These are phyloP conservation scores for Candida gorgasii DNA, from an alignment of 805 yeast genomes.

Conservation along the genomic window DNA sequence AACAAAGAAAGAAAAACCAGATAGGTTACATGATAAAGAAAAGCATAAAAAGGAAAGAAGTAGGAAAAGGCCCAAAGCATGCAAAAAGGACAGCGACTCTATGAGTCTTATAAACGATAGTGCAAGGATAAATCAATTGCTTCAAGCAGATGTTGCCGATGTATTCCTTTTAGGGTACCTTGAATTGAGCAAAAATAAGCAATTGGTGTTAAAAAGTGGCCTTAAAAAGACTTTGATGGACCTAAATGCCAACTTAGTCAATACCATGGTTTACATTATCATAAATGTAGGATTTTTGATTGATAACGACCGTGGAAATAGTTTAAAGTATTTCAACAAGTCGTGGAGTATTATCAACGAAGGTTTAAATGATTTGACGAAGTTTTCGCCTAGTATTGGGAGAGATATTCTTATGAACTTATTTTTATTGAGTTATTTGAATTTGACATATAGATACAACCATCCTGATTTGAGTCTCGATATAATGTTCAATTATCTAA, in stretches of 20 bases:
- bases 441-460: slow-evolving; percentile 39
- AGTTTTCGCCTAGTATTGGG: not conserved
- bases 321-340: slow-evolving; percentile 36
- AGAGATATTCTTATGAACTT: slow-evolving; percentile 44
- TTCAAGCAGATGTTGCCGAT: slow-evolving; percentile 18
- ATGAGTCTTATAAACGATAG: slow-evolving; percentile 6
- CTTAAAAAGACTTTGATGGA: not conserved
- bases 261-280: slow-evolving; percentile 39
- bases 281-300: slow-evolving; percentile 45
- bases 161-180: slow-evolving; percentile 31
- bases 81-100: not conserved
- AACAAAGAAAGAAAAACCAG: no score
- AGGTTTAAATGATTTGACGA: not conserved
- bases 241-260: slow-evolving; percentile 32
- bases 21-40: no score
- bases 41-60: not conserved
- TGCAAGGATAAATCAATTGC: slow-evolving; percentile 25
- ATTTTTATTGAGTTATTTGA: slow-evolving; percentile 44
- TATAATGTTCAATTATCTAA: slow-evolving; percentile 49
- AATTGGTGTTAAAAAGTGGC: slow-evolving; percentile 14
- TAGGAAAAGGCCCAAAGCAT: not conserved
- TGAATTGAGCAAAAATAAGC: slow-evolving; percentile 11
- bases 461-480: slow-evolving; percentile 35
- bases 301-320: slow-evolving; percentile 31
- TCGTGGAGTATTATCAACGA: slow-evolving; percentile 33